A percentile compares a stretch with the other conserved stretches of the same genome.
Conservation (phyloP, 2,329 filamentous ascomycete genomes). For the Pseudogymnoascus pannorum region DNA sequence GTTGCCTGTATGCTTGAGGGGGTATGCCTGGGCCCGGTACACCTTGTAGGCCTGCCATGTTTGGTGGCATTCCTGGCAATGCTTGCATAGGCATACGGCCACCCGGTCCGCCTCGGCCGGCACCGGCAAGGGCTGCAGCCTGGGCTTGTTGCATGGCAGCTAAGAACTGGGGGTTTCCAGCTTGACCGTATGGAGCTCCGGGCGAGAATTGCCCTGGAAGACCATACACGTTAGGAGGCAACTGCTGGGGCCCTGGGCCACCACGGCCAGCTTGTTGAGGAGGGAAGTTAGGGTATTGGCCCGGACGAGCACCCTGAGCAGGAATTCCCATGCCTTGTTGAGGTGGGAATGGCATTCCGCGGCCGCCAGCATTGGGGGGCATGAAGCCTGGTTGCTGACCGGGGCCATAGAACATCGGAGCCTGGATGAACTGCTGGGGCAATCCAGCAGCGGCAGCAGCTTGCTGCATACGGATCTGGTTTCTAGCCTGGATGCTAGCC, state of each 20-base stretch:
- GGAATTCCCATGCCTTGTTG: slow-evolving; percentile 59
- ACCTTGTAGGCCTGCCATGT: slow-evolving; percentile 51
- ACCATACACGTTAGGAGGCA: slow-evolving; percentile 80
- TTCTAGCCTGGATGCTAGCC: slow-evolving; percentile 97
- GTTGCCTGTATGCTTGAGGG: slow-evolving; percentile 41
- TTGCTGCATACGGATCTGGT: slow-evolving; percentile 97
- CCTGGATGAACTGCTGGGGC: slow-evolving; percentile 80
- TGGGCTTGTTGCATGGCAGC: slow-evolving; percentile 76
- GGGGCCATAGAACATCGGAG: slow-evolving; percentile 85
- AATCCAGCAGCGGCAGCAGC: slow-evolving; percentile 84
- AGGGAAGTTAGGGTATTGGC: slow-evolving; percentile 77
- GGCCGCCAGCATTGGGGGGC: slow-evolving; percentile 48
- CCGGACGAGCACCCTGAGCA: slow-evolving; percentile 73
- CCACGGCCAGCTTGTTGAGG: slow-evolving; percentile 84
- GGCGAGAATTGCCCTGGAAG: slow-evolving; percentile 75
- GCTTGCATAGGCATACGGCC: slow-evolving; percentile 55
- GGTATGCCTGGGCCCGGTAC: slow-evolving; percentile 41
- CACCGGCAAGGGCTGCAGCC: slow-evolving; percentile 46
- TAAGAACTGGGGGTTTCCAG: slow-evolving; percentile 71
- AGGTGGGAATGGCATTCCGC: slow-evolving; percentile 57
- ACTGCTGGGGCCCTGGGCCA: slow-evolving; percentile 71
- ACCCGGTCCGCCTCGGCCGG: slow-evolving; percentile 30
- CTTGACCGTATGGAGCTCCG: slow-evolving; percentile 69
- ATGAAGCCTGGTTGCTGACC: slow-evolving; percentile 69
- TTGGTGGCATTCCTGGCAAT: slow-evolving; percentile 67